Base-by-base conservation (phyloP, 768 basidiomycete genomes). In the Termitomyces titanicus region DNA sequence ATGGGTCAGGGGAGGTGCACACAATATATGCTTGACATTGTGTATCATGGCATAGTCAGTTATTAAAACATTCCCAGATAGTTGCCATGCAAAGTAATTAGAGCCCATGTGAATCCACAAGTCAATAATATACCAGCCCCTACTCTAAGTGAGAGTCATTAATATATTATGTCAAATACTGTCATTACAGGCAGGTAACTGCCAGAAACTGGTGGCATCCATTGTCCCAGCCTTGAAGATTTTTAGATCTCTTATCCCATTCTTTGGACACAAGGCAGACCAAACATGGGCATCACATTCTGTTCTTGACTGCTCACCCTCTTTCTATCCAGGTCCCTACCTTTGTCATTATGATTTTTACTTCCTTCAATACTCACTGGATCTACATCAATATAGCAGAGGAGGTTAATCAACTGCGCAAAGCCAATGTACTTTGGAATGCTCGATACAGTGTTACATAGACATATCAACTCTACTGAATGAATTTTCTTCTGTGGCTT, bases 291-390 rank as follows among this genome's bases (percentile, higher is more conserved):
- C 44, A 12, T 50, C 66, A 0, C 55, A 58, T 12, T 50, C 25
- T 22, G 64, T 69, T 13, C 43, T 69, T 13, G 58, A 66, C n/a
- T 25, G 61, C 1, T 55, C 61, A 1, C 8, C 47, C 1, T 45
- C 60, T 3, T 70, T 72, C 43, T 70, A 64, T 53, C 60, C 69
- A 1, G 70, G 68, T 44, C 64, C 65, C 0, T 71, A 71, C 59
- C 59, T 71, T 38, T 61, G 63, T 1, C 67, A 66, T 38, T 54
- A 53, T 17, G 63, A 69, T 47, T 71, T 71, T 34, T 64, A 47
- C 35, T 53, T 60, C 3, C 53, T 71, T 15, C 61, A 57, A 11
- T 44, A 44, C 20, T 40, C 39, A 6, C 42, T 24, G n/a, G 51
- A 43, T 13, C 39, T 27, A 6, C 22, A 38, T 25, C 20, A 2